Conservation (phyloP, 2,329 filamentous ascomycete genomes). For the Colletotrichum sp. region DNA sequence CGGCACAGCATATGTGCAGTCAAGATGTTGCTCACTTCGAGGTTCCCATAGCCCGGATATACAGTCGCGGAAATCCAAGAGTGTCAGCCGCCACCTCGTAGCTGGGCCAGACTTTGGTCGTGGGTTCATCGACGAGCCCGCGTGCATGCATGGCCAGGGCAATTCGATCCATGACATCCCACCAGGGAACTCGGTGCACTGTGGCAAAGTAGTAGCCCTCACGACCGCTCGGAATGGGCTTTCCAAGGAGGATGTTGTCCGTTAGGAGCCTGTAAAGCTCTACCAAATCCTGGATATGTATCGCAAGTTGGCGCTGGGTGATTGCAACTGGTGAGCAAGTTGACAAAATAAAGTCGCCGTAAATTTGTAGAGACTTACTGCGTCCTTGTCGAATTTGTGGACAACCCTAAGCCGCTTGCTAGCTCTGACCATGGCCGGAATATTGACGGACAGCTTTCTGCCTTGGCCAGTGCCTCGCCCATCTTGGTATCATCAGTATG, state of each 20-base stretch:
- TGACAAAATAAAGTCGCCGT: neutral
- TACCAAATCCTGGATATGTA: constrained; percentile 36
- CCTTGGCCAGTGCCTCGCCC: constrained; percentile 35
- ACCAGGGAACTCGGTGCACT: constrained; percentile 31
- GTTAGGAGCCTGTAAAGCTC: constrained; percentile 33
- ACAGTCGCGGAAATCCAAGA: constrained; percentile 32
- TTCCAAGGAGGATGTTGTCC: constrained; percentile 30
- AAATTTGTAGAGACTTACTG: constrained; percentile 26
- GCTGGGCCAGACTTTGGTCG: constrained; percentile 31
- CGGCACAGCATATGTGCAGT: neutral
- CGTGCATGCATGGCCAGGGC: constrained; percentile 29
- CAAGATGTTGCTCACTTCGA: constrained; percentile 25
- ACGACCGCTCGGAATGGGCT: constrained; percentile 30
- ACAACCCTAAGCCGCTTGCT: constrained; percentile 32
- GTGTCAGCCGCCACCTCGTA: constrained; percentile 33
- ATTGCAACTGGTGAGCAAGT: neutral
- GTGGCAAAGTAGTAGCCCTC: constrained; percentile 38
- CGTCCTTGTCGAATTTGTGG: constrained; percentile 36
- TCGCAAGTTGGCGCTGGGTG: constrained; percentile 25
- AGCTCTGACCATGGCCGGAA: constrained; percentile 33
- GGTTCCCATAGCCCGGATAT: constrained; percentile 28
- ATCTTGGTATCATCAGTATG: constrained; percentile 27
- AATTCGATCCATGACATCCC: constrained; percentile 32
- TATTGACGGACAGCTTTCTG: constrained; percentile 37
- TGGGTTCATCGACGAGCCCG: constrained; percentile 30